Evolutionary conservation across 352 stramenopile species (phyloP).

Genomic region (Blastocystis sp.): DNA sequence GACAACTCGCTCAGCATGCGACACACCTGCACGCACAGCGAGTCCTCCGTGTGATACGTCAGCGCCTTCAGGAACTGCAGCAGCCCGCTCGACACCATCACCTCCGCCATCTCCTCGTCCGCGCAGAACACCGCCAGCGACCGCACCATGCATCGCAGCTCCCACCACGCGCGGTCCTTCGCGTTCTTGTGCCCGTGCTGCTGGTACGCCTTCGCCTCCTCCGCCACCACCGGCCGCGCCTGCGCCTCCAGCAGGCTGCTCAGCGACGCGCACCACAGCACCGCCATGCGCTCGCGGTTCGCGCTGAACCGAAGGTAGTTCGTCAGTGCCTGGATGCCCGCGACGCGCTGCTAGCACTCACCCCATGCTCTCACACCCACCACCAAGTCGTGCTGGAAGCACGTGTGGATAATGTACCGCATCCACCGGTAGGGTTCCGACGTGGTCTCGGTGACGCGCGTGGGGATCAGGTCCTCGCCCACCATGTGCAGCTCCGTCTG

Average conservation of each 20-base stretch:
- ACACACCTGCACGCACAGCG: constrained; percentile 44
- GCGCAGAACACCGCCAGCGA: constrained; percentile 30
- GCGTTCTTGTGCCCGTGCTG: constrained; percentile 43
- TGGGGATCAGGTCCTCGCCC: constrained; percentile 18
- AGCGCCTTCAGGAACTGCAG: constrained; percentile 35
- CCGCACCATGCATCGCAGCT: constrained; percentile 17
- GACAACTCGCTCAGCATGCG: constrained; percentile 4
- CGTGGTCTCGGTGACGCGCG: neutral
- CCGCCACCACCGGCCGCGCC: constrained; percentile 8
- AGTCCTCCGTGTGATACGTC: constrained; percentile 38
- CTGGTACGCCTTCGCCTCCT: constrained; percentile 39
- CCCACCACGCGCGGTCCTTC: constrained; percentile 30
- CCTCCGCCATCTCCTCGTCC: constrained; percentile 37
- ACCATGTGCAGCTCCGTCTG: constrained; percentile 37
- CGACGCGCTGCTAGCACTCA: constrained; percentile 24
- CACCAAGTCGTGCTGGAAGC: constrained; percentile 20
- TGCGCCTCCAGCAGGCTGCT: constrained; percentile 27
- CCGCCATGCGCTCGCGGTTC: constrained; percentile 26
- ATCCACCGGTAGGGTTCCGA: constrained; percentile 32
- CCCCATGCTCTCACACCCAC: neutral
- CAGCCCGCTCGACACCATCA: constrained; percentile 14
- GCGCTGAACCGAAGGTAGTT: constrained; percentile 10
- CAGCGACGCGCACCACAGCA: neutral
- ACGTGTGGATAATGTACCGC: constrained; percentile 37
- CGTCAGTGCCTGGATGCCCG: neutral